phyloP scores from a whole-genome alignment of 129 eudicot genomes.

The Kitagawia praeruptora region DNA sequence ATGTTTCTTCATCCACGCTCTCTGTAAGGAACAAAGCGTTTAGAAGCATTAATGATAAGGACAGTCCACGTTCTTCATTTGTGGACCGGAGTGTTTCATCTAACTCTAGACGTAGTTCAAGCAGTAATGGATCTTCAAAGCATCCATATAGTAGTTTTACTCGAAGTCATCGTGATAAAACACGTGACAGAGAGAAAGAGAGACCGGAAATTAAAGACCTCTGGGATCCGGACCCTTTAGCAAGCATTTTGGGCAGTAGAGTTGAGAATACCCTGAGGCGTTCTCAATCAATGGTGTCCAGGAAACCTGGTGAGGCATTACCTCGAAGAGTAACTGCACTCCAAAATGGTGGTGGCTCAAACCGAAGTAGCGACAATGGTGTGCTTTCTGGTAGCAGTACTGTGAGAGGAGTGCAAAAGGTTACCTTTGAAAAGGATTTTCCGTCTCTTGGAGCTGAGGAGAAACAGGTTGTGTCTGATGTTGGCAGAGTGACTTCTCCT shows the following conservation, averaged over 20 bases:
- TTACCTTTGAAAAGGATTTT: slow-evolving; percentile 53
- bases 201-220: slow-evolving; percentile 28
- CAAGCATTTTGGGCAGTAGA: slow-evolving; percentile 24
- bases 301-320: slow-evolving; percentile 33
- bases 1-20: slow-evolving; percentile 21
- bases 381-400: slow-evolving; percentile 13
- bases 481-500: slow-evolving; percentile 42
- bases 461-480: slow-evolving; percentile 37
- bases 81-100: slow-evolving; percentile 38
- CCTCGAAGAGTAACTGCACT: slow-evolving; percentile 25
- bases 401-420: slow-evolving; percentile 26
- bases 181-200: slow-evolving; percentile 42
- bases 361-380: slow-evolving; percentile 21
- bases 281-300: slow-evolving; percentile 48
- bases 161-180: slow-evolving; percentile 44
- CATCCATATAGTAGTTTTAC: slow-evolving; percentile 63
- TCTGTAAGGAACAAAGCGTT: slow-evolving; percentile 28
- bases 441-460: slow-evolving; percentile 56
- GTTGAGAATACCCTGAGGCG: slow-evolving; percentile 44
- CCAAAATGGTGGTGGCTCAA: slow-evolving; percentile 15
- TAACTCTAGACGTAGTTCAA: slow-evolving; percentile 33
- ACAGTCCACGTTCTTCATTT: slow-evolving; percentile 28
- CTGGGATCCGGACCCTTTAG: slow-evolving; percentile 62
- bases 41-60: slow-evolving; percentile 33
- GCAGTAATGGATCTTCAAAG: slow-evolving; percentile 48